phyloP scores from a whole-genome alignment of 805 yeast genomes.

The Teunomyces funiuensis region DNA sequence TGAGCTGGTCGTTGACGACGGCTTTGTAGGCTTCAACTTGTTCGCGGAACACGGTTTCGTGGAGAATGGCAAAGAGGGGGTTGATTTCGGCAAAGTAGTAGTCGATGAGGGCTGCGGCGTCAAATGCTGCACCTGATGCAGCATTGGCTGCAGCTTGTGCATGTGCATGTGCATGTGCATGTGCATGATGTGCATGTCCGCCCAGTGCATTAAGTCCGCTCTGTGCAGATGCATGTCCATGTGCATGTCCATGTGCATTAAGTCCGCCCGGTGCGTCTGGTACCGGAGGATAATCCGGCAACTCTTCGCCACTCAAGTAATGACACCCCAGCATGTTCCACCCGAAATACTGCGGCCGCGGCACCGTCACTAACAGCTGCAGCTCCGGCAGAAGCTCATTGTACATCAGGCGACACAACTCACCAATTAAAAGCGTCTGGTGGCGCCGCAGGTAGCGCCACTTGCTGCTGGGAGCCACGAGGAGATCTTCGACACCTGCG shows the following conservation, averaged over 20 bases:
- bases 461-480: slow-evolving; percentile 35
- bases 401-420: slow-evolving; percentile 36
- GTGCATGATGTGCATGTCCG: too few species aligned
- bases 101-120: slow-evolving; percentile 24
- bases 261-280: too few species aligned
- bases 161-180: too few species aligned
- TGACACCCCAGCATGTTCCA: slow-evolving; percentile 66
- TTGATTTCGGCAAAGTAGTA: slow-evolving; percentile 51
- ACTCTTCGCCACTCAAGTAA: slow-evolving; percentile 36
- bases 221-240: too few species aligned
- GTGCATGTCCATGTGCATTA: too few species aligned
- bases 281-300: slow-evolving; percentile 38
- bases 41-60: slow-evolving; percentile 52
- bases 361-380: slow-evolving; percentile 39
- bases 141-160: too few species aligned
- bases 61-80: slow-evolving; percentile 52
- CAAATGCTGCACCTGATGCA: too few species aligned
- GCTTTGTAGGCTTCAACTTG: slow-evolving; percentile 37
- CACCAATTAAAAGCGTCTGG: slow-evolving; percentile 42
- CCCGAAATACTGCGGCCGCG: slow-evolving; percentile 60
- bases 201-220: too few species aligned
- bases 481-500: slow-evolving; percentile 15
- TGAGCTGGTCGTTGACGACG: slow-evolving; percentile 11
- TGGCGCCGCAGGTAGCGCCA: slow-evolving; percentile 49
- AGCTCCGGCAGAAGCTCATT: slow-evolving; percentile 33